Base-by-base conservation (phyloP, 139 green algal genomes). In the Zygnema cylindricum region DNA sequence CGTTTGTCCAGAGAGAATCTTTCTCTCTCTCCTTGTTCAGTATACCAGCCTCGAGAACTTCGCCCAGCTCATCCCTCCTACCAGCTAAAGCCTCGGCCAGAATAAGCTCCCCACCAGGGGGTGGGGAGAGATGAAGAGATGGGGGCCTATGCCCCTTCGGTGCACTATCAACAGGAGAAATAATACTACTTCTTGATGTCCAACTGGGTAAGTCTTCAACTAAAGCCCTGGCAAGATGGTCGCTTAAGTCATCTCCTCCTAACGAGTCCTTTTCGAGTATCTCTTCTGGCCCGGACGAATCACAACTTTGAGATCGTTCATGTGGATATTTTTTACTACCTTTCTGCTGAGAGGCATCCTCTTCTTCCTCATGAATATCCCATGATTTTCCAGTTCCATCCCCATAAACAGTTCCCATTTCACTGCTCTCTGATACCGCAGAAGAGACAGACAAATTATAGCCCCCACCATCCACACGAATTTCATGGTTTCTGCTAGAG, bases 401-500 rank as follows among this genome's bases (percentile, higher is more conserved):
- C 16, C 49, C 49, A 63, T 63, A 16, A 16, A 16, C 7, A 63
- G 16, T 7, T 63, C 49, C 49, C 7, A 63, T 7, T 7, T 63
- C 49, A 63, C 7, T 25, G 16, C 7, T 63, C 16, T 63, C 49
- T 16, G 16, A 7, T 7, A 16, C 49, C 16, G 16, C 49, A 7
- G 16, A 7, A 25, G 49, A 63, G 49, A 16, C 16, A 63, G 49
- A 16, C 16, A 63, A 63, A 63, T 16, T 16, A 25, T 16, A 16
- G 16, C 49, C 49, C 49, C 16, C 49, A 63, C 16, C 16, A 16
- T 16, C 16, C 16, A 63, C 16, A 25, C 49, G 49, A 63, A 63
- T 63, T 43, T 79, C 71, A 11, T 79, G 71, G 3, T 87, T 75
- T 38, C 32, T 39, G 84, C 84, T 89, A 2, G 84, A 89, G 7